phyloP scores from a whole-genome alignment of 345 rosid genomes.

The Kernera saxatilis region DNA sequence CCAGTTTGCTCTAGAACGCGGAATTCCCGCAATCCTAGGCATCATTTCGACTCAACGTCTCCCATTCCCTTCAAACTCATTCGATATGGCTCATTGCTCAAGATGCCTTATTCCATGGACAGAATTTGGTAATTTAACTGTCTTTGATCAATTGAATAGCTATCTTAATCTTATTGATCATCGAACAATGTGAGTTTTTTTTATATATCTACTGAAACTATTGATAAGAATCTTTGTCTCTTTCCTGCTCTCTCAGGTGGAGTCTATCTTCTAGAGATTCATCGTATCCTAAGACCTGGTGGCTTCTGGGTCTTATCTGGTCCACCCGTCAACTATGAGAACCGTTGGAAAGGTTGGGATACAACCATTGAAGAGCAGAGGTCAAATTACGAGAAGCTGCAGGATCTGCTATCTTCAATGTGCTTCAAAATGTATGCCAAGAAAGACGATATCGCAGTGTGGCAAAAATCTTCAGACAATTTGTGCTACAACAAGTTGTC shows the following conservation, averaged over 20 bases:
- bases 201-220: background rate
- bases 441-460: slow-evolving; percentile 91
- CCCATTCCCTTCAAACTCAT: slow-evolving; percentile 92
- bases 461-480: slow-evolving; percentile 76
- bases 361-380: slow-evolving; percentile 90
- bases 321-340: slow-evolving; percentile 90
- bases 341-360: slow-evolving; percentile 96
- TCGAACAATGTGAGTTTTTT: background rate
- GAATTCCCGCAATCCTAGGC: slow-evolving; percentile 96
- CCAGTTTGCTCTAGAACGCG: slow-evolving; percentile 96
- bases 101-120: slow-evolving; percentile 99
- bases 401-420: slow-evolving; percentile 73
- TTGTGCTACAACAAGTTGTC: slow-evolving; percentile 66
- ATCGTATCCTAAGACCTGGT: slow-evolving; percentile 94
- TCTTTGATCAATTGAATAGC: background rate
- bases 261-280: slow-evolving; percentile 81
- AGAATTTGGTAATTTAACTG: slow-evolving; percentile 66
- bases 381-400: slow-evolving; percentile 76
- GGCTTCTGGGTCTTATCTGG: slow-evolving; percentile 99
- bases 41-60: slow-evolving; percentile 95
- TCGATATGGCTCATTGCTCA: slow-evolving; percentile 99
- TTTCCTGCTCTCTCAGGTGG: slow-evolving; percentile 60
- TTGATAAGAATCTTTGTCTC: background rate
- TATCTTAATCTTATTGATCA: background rate
- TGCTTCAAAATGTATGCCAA: slow-evolving; percentile 86